Conservation (phyloP, 1,139 yeast genomes). For the Hemisphaericaspora subhashii region DNA sequence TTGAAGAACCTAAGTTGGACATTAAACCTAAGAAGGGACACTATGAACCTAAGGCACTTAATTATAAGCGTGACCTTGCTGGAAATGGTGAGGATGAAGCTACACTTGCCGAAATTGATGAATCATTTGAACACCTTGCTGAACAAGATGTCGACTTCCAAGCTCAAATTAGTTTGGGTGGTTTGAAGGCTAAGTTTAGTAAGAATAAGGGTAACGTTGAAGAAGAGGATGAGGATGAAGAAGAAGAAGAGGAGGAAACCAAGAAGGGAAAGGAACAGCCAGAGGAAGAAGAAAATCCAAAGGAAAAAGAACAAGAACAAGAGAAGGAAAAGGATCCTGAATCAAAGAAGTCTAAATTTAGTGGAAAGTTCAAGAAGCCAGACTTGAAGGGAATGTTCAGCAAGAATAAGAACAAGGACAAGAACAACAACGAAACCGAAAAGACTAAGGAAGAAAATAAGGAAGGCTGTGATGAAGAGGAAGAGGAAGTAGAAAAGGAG, state of each 20-base stretch:
- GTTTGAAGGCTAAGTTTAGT: slow-evolving; percentile 3
- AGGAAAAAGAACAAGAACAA: too few relatives aligned
- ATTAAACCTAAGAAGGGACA: too few relatives aligned
- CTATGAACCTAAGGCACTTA: background rate
- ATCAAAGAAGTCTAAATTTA: too few relatives aligned
- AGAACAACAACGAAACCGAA: background rate
- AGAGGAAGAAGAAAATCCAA: too few relatives aligned
- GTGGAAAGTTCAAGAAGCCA: too few relatives aligned
- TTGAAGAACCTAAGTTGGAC: too few relatives aligned
- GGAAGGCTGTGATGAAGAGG: slow-evolving; percentile 2
- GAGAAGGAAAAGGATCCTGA: background rate
- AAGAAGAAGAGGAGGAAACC: background rate
- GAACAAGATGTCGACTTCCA: background rate
- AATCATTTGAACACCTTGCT: background rate
- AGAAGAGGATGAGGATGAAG: slow-evolving; percentile 3
- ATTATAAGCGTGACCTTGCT: slow-evolving; percentile 8
- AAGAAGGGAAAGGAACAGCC: too few relatives aligned
- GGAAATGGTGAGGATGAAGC: slow-evolving; percentile 7
- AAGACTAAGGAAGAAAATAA: background rate
- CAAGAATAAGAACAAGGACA: too few relatives aligned
- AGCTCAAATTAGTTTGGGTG: background rate
- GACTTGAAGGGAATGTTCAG: too few relatives aligned
- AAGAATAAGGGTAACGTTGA: slow-evolving; percentile 1
- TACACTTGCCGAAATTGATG: background rate
- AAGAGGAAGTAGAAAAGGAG: background rate